Evolutionary conservation across 345 rosid species (phyloP).

Genomic region (Eucalyptus polybractea): DNA sequence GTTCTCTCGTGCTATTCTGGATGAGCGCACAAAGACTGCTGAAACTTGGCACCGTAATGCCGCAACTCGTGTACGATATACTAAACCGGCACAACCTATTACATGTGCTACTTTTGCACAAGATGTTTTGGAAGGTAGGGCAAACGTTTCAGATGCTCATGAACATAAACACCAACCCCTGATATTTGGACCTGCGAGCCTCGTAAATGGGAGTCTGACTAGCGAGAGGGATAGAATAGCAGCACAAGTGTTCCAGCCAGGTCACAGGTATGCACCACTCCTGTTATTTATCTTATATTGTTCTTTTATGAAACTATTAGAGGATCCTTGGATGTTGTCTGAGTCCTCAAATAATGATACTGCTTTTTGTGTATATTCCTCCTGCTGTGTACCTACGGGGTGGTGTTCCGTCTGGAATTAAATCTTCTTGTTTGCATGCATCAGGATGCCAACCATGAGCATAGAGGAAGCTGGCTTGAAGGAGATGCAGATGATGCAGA

Average conservation of each 20-base stretch:
- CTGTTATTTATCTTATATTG: not conserved
- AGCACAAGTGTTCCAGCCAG: slow-evolving; percentile 85
- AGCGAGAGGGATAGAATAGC: slow-evolving; percentile 79
- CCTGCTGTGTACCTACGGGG: not conserved
- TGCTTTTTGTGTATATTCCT: not conserved
- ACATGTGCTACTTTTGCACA: slow-evolving; percentile 96
- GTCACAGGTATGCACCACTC: slow-evolving; percentile 37
- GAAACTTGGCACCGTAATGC: slow-evolving; percentile 92
- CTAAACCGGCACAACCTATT: slow-evolving; percentile 73
- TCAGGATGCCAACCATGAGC: slow-evolving; percentile 97
- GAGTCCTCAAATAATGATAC: not conserved
- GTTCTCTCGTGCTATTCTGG: slow-evolving; percentile 64
- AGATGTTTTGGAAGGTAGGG: slow-evolving; percentile 95
- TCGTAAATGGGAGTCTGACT: slow-evolving; percentile 43
- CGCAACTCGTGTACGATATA: slow-evolving; percentile 42
- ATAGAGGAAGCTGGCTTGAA: slow-evolving; percentile 94
- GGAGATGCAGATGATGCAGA: slow-evolving; percentile 93
- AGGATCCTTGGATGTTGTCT: not conserved
- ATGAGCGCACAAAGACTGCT: slow-evolving; percentile 61
- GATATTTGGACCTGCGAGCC: slow-evolving; percentile 91
- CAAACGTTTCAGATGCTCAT: slow-evolving; percentile 56
- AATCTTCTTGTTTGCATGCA: not conserved
- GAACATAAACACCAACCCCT: slow-evolving; percentile 93
- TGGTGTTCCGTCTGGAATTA: not conserved
- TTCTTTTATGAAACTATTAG: not conserved